Evolutionary conservation across 2,329 filamentous ascomycete genomes (phyloP).

Genomic region (Onygenales sp.): DNA sequence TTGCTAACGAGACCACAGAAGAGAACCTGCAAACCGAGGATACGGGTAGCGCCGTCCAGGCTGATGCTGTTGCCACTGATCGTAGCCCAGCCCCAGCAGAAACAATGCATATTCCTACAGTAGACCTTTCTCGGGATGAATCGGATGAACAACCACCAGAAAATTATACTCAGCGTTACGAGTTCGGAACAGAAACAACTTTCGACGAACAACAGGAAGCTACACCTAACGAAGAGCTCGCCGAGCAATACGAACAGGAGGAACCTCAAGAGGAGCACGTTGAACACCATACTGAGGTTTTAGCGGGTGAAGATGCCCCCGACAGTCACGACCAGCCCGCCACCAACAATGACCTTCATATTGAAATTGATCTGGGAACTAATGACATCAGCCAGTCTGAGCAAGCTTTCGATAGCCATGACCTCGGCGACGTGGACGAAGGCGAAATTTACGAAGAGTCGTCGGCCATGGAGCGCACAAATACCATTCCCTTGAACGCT

Average conservation of each 20-base stretch:
- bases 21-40: background rate
- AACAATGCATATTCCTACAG: slow-evolving; percentile 1
- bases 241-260: slow-evolving; percentile 6
- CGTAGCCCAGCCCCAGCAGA: background rate
- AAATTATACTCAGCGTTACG: background rate
- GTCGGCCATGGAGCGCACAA: background rate
- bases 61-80: background rate
- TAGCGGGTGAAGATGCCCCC: background rate
- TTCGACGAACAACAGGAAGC: slow-evolving; percentile 8
- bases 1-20: background rate
- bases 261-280: background rate
- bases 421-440: slow-evolving; percentile 8
- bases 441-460: slow-evolving; percentile 7
- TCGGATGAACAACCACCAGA: background rate
- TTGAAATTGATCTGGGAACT: slow-evolving; percentile 5
- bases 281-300: background rate
- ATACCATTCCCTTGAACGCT: background rate
- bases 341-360: slow-evolving; percentile 2
- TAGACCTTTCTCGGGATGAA: slow-evolving; percentile 2
- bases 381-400: background rate
- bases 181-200: slow-evolving; percentile 3
- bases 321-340: background rate
- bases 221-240: slow-evolving; percentile 6
- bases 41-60: background rate
- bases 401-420: background rate